These are phyloP conservation scores for Rubus idaeus DNA, from an alignment of 306 rosid species.

Conservation along the genomic window DNA sequence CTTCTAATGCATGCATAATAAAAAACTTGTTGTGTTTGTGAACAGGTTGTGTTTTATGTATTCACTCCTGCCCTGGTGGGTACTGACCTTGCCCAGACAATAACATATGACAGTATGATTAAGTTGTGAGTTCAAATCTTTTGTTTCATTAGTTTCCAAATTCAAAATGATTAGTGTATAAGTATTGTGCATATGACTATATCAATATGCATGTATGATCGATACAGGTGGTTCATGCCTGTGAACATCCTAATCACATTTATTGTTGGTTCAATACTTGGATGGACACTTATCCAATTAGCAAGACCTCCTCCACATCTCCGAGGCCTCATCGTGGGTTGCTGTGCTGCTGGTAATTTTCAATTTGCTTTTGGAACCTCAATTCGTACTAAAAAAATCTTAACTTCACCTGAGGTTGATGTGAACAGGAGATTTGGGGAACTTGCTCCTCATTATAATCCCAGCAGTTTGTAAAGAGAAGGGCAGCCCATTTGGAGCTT, in stretches of 20 bases:
- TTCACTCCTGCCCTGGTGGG: constrained; percentile 51
- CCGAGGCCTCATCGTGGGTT: constrained; percentile 56
- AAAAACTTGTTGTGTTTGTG: not conserved
- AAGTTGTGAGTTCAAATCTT: constrained; percentile 38
- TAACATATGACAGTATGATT: constrained; percentile 42
- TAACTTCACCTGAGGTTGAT: not conserved
- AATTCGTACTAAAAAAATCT: no score
- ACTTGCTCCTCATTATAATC: constrained; percentile 45
- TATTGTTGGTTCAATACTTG: constrained; percentile 47
- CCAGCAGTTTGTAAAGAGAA: constrained; percentile 61
- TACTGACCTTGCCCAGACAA: constrained; percentile 42
- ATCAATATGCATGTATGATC: not conserved
- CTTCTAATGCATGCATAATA: not conserved
- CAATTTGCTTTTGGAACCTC: not conserved
- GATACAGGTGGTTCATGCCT: constrained; percentile 59
- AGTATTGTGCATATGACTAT: not conserved
- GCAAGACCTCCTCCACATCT: constrained; percentile 51
- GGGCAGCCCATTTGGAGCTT: constrained; percentile 59
- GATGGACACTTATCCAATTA: constrained; percentile 41
- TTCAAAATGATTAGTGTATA: not conserved
- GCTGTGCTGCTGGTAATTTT: constrained; percentile 50
- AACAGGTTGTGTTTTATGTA: constrained; percentile 51
- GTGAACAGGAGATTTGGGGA: constrained; percentile 55
- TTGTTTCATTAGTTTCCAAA: not conserved
- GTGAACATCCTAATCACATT: constrained; percentile 49